Base-by-base conservation (phyloP, 768 basidiomycete species). In the Tulasnella sp. region DNA sequence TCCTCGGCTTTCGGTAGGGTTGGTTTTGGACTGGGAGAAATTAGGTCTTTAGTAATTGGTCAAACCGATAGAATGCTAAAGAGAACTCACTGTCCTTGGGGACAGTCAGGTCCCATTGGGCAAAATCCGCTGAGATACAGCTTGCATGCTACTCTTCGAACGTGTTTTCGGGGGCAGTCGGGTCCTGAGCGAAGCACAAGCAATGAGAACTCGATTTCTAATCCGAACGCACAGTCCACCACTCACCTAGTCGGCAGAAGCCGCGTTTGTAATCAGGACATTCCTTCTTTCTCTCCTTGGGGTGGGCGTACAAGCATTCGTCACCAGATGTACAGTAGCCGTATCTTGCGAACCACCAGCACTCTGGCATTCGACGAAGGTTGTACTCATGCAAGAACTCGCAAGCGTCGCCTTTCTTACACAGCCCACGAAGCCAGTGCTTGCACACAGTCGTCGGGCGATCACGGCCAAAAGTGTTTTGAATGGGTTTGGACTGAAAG, bases 371-470 rank as follows among this genome's bases (percentile, higher is more conserved):
- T 74, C 93, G 90, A 73, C 97, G 83, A 67, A 99, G 85, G 79
- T 98, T 97, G 83, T 98, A 99, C 82, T 98, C 97, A 81, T 99
- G 97, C 78, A 98, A 85, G 80, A 98, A 99, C 82, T 98, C 97
- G 82, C 97, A 99, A 32, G 91, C 90, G 78, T 95, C 92, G 69
- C 95, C 96, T 80, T 98, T 98, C 83, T 98, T 98, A 82, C 97
- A 98, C 19, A 99, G 84, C 16, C 97, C 97, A 72, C 97, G 88
- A 52, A 99, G 87, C 91, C 96, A 98, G 82, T 98, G 97, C 81
- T 98, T 98, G 83, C 97, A 99, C 19, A 99, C 75, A 11, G 52
- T 78, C 75, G 62, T 78, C 76, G 76, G 73, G 8, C 80, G 80
- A 69, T 81, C 80, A 14, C 81, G 74, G 59, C 80, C 81, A 70